Evolutionary conservation across 192 early-diverging fungal species (phyloP).

Genomic region (Coemansia sp.): DNA sequence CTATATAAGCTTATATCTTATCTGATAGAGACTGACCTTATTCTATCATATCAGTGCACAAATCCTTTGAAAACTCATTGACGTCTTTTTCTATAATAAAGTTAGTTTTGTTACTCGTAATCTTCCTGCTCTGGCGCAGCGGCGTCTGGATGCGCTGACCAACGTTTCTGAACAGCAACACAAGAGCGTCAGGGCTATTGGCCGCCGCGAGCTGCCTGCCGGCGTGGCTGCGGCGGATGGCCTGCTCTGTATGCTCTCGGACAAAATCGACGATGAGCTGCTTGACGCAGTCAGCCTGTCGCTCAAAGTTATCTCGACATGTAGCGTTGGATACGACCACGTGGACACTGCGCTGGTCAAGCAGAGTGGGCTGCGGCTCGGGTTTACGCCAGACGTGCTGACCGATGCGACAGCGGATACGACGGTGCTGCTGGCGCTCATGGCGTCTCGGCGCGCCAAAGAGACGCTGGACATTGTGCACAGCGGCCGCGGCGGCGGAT

Average conservation of each 20-base stretch:
- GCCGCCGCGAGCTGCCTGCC: constrained; percentile 52
- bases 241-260: constrained; percentile 66
- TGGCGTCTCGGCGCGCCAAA: constrained; percentile 67
- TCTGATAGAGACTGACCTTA: too few species aligned
- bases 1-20: too few species aligned
- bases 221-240: constrained; percentile 53
- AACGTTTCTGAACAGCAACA: constrained; percentile 58
- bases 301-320: constrained; percentile 72
- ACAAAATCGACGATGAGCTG: constrained; percentile 71
- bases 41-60: too few species aligned
- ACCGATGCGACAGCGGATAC: constrained; percentile 88
- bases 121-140: constrained; percentile 53
- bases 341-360: constrained; percentile 59
- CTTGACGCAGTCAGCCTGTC: constrained; percentile 62
- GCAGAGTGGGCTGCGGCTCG: constrained; percentile 56
- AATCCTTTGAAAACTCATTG: too few species aligned
- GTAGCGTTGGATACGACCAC: constrained; percentile 84
- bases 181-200: constrained; percentile 52
- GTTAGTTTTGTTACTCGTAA: constrained; percentile 55
- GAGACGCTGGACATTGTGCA: constrained; percentile 47
- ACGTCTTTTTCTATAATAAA: too few species aligned
- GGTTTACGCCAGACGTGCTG: constrained; percentile 83
- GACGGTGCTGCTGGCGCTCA: constrained; percentile 71
- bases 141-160: constrained; percentile 45
- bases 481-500: constrained; percentile 12